Conservation (phyloP, 106 monocot genomes). For the Acorus calamus region DNA sequence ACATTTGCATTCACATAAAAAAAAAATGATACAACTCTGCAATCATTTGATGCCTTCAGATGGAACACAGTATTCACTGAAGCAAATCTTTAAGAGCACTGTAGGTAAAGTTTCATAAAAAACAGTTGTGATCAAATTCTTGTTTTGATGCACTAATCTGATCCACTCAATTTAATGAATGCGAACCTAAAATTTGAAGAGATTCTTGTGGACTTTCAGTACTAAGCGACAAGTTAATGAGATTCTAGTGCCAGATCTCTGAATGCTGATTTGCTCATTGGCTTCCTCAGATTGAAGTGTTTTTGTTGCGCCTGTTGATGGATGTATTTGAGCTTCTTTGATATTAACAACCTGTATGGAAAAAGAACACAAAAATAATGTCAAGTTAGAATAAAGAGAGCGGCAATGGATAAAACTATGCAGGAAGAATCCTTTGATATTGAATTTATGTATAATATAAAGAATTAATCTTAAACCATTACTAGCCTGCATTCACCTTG, state of each 20-base stretch:
- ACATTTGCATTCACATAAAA: too few species aligned
- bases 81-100: too few species aligned
- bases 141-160: too few species aligned
- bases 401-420: background rate
- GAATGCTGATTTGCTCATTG: background rate
- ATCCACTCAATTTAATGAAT: background rate
- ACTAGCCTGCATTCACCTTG: conserved; percentile 24
- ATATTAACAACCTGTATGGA: conserved; percentile 41
- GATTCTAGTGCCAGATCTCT: conserved; percentile 35
- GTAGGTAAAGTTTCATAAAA: too few species aligned
- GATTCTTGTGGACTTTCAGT: conserved; percentile 51
- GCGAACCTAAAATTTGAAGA: conserved; percentile 41
- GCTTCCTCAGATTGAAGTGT: background rate
- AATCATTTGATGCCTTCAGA: too few species aligned
- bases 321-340: conserved; percentile 19
- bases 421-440: background rate
- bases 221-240: conserved; percentile 74
- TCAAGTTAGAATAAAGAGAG: background rate
- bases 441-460: background rate
- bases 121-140: too few species aligned
- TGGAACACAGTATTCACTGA: too few species aligned
- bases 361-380: background rate
- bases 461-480: background rate
- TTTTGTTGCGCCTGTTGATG: background rate
- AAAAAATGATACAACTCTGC: too few species aligned